phyloP scores from a whole-genome alignment of 352 stramenopile genomes.

The Saprolegnia parasitica region DNA sequence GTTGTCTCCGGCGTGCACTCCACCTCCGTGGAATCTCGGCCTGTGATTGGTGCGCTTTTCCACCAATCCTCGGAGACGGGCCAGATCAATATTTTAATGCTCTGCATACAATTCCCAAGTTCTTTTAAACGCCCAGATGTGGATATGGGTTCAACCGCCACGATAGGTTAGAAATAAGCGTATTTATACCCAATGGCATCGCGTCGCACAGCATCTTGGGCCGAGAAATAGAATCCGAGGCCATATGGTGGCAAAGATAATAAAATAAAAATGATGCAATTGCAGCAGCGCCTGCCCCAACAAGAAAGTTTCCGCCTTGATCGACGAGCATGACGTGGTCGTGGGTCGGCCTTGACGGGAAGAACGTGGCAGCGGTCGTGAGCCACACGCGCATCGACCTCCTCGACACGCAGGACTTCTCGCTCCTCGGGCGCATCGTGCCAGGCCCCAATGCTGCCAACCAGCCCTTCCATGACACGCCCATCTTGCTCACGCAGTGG shows the following conservation, averaged over 20 bases:
- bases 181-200: background rate
- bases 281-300: background rate
- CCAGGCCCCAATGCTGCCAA: constrained; percentile 27
- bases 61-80: too few species aligned
- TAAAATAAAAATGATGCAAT: background rate
- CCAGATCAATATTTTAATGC: background rate
- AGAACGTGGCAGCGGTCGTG: constrained; percentile 73
- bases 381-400: constrained; percentile 63
- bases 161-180: background rate
- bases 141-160: background rate
- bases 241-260: background rate
- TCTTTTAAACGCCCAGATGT: background rate
- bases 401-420: constrained; percentile 81
- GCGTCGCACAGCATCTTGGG: background rate
- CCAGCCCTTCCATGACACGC: constrained; percentile 43
- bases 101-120: background rate
- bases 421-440: constrained; percentile 58
- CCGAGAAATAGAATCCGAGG: background rate
- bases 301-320: background rate
- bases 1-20: too few species aligned
- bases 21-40: too few species aligned
- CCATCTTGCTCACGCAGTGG: constrained; percentile 66
- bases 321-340: constrained; percentile 41
- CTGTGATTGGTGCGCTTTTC: too few species aligned
- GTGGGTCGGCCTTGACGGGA: constrained; percentile 75